A percentile compares a stretch with the other conserved stretches of the same genome.
phyloP scores from a whole-genome alignment of 2,329 filamentous ascomycete genomes.

The Sclerotinia spermophila region DNA sequence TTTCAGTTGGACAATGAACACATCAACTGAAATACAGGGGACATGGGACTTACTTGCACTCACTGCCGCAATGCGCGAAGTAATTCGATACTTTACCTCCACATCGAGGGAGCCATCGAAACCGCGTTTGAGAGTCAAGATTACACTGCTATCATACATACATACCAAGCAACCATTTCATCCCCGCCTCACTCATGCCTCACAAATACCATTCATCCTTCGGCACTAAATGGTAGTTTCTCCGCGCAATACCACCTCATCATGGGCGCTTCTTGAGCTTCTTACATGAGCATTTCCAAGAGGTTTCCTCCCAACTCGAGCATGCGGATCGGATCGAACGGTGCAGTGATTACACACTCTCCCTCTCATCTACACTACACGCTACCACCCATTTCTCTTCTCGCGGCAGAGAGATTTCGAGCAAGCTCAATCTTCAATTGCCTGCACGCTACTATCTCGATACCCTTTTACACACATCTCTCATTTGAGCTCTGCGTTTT shows the following conservation, averaged over 20 bases:
- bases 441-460: slow-evolving; percentile 4
- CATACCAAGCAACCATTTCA: background rate
- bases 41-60: background rate
- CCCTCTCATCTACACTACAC: background rate
- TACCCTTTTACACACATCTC: slow-evolving; percentile 2
- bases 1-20: background rate
- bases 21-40: background rate
- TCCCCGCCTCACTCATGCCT: background rate
- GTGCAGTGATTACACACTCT: background rate
- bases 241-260: background rate
- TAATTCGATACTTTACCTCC: background rate
- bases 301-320: background rate
- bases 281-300: background rate
- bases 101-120: slow-evolving; percentile 2
- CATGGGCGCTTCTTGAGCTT: background rate
- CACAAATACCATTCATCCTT: background rate
- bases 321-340: background rate
- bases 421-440: slow-evolving; percentile 11
- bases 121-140: slow-evolving; percentile 5
- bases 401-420: slow-evolving; percentile 7
- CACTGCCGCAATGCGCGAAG: background rate
- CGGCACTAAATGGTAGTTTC: background rate
- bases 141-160: background rate
- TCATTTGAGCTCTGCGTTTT: background rate
- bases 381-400: background rate